Base-by-base conservation (phyloP, 306 rosid species). In the Prosopis cineraria region DNA sequence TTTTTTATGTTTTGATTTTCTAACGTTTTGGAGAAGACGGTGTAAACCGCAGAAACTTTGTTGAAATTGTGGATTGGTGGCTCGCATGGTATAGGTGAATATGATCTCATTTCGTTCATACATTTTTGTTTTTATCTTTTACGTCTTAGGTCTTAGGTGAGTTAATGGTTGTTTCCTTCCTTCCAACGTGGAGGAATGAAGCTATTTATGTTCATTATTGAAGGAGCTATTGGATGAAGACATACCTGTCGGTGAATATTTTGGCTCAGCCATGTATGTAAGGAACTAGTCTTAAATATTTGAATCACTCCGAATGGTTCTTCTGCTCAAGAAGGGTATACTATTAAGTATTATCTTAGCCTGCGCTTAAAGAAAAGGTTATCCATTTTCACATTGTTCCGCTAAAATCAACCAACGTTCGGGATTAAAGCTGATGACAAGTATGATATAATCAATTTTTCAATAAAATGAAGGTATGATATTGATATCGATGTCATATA, bases 41-140 rank as follows among this genome's bases (percentile, higher is more conserved):
- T 50, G 74, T 75, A 76, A 85, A 77, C 75, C 65, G 73, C 75
- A 76, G 62, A 79, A 73, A 63, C 31, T 77, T 68, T 82, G 70
- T 72, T 80, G 78, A 77, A 77, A 39, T 79, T 59, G 39, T 77
- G 82, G 72, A 55, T 73, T 79, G 70, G 74, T 80, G 80, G 78
- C 47, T 80, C 40, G 73, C 17, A 58, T 76, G 37, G 22, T 63
- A 19, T 63, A 63, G 43, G 25, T 63, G 59, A 20, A 52, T 1
- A 5, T 52, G 43, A 19, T 25, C 34, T 13, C n/a, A 58, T 75
- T 76, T 82, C 71, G 59, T 72, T 69, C 70, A 55, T 34, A 10
- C n/a, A 0, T 6, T 22, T 17, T 36, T 63, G 20, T 33, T 33
- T 63, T 19, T 3, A 45, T 79, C 48, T 19, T 72, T 67, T 62